Base-by-base conservation (phyloP, 2,329 filamentous ascomycete genomes). In the Fusarium anthophilum region DNA sequence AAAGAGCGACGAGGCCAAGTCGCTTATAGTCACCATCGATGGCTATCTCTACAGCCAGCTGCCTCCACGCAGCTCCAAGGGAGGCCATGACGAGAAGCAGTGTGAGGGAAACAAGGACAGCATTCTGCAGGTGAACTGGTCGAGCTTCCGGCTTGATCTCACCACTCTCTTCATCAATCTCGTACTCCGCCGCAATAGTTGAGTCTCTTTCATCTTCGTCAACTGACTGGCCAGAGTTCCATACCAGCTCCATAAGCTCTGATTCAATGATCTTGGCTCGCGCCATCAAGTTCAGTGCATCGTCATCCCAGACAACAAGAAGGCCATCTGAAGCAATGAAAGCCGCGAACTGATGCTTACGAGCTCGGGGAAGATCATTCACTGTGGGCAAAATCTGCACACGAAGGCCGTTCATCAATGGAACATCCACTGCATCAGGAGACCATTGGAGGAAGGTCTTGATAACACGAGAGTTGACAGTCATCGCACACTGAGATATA, bases 281-380 rank as follows among this genome's bases (percentile, higher is more conserved):
- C 63, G 89, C 84, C 10, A 95, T 86, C 14, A 96, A 84, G 77
- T 94, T 90, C 63, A 92, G 85, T 2, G 93, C 89, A 64, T 95
- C 92, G 74, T 96, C 93, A 74, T 96, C 93, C 94, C 94, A 96
- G 3, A 96, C 93, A 4, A 96, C 85, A 3, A 96, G 84, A 10
- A 95, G 84, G 9, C 90, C 89, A 70, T 93, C 91, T 0, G 89
- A 89, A 5, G 92, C 91, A 47, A 96, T 87, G 79, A 96, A 95
- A 13, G 94, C 93, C 18, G 93, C 93, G 74, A 93, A 95, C 79
- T 96, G 93, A 80, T 94, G 90, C 80, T 94, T 95, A 67, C 93
- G 88, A 10, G 92, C 93, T 45, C 90, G 87, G 0, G 90, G 87
- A 8, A 95, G 86, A 78, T 94, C 92, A 22, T 92, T 89, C 51